A percentile compares a stretch with the other conserved stretches of the same genome.
Evolutionary conservation across 2,329 filamentous ascomycete species (phyloP).

Genomic region (Ophiosphaerella korrae): DNA sequence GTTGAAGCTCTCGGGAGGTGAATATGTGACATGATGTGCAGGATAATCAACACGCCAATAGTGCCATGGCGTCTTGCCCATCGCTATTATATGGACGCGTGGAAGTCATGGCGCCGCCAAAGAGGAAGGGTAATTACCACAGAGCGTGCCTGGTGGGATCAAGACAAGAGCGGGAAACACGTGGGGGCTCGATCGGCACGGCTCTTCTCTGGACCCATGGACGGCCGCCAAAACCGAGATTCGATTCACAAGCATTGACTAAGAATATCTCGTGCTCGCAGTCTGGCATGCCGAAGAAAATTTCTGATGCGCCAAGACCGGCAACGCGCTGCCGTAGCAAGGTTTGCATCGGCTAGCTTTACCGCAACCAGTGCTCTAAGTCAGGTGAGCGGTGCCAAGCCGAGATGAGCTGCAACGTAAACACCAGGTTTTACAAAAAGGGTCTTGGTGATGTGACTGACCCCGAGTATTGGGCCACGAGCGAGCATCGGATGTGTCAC

Average conservation of each 20-base stretch:
- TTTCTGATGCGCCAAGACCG: constrained; percentile 8
- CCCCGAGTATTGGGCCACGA: constrained; percentile 2
- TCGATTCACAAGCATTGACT: not conserved
- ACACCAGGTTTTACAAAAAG: constrained; percentile 10
- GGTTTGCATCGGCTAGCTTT: constrained; percentile 18
- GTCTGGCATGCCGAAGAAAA: constrained; percentile 7
- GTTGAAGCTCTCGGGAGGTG: not conserved
- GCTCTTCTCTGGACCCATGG: not conserved
- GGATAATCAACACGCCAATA: not conserved
- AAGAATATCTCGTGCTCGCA: too few relatives aligned
- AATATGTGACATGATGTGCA: not conserved
- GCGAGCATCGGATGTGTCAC: constrained; percentile 29
- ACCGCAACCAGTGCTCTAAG: constrained; percentile 9
- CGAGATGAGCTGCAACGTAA: constrained; percentile 20
- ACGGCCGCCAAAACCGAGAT: not conserved
- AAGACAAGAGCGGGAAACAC: constrained; percentile 19
- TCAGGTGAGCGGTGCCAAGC: constrained; percentile 17
- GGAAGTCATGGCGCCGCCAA: constrained; percentile 1
- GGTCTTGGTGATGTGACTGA: not conserved
- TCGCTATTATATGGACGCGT: constrained; percentile 1
- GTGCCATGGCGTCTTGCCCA: constrained; percentile 7
- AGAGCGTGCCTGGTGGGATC: constrained; percentile 9
- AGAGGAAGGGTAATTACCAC: not conserved
- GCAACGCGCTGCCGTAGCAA: constrained; percentile 4
- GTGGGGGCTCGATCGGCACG: constrained; percentile 22